Evolutionary conservation across 352 stramenopile species (phyloP).

Genomic region (Peronospora farinosa): DNA sequence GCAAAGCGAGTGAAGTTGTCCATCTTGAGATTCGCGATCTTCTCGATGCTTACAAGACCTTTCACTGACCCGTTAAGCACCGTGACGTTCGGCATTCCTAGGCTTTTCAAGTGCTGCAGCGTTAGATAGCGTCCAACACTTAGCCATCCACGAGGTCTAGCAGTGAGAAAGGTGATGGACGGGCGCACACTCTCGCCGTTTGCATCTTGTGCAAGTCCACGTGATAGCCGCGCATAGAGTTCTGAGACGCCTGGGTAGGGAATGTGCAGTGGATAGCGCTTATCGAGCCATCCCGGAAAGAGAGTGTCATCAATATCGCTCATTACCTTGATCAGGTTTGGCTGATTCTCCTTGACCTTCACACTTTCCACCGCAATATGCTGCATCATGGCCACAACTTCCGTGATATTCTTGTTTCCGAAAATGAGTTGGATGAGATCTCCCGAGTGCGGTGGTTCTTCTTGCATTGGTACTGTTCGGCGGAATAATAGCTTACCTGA

Average conservation of each 20-base stretch:
- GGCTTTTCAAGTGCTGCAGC: slow-evolving; percentile 67
- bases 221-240: slow-evolving; percentile 58
- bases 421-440: slow-evolving; percentile 77
- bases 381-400: slow-evolving; percentile 78
- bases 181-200: slow-evolving; percentile 32
- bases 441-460: slow-evolving; percentile 54
- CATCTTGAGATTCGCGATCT: slow-evolving; percentile 77
- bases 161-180: slow-evolving; percentile 79
- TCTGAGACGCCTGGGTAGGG: slow-evolving; percentile 75
- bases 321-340: slow-evolving; percentile 76
- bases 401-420: slow-evolving; percentile 68
- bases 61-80: slow-evolving; percentile 76
- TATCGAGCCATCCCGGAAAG: slow-evolving; percentile 71
- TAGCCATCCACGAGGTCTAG: slow-evolving; percentile 70
- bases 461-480: slow-evolving; percentile 10
- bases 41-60: slow-evolving; percentile 75
- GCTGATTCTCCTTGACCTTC: slow-evolving; percentile 51
- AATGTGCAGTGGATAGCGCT: slow-evolving; percentile 66
- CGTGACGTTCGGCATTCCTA: slow-evolving; percentile 66
- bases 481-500: slow-evolving; percentile 10
- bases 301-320: slow-evolving; percentile 85
- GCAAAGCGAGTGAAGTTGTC: slow-evolving; percentile 79
- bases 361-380: slow-evolving; percentile 75
- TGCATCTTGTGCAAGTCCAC: slow-evolving; percentile 33
- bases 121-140: slow-evolving; percentile 76